phyloP scores from a whole-genome alignment of 208 protist species.

The Strigomonas culicis region DNA sequence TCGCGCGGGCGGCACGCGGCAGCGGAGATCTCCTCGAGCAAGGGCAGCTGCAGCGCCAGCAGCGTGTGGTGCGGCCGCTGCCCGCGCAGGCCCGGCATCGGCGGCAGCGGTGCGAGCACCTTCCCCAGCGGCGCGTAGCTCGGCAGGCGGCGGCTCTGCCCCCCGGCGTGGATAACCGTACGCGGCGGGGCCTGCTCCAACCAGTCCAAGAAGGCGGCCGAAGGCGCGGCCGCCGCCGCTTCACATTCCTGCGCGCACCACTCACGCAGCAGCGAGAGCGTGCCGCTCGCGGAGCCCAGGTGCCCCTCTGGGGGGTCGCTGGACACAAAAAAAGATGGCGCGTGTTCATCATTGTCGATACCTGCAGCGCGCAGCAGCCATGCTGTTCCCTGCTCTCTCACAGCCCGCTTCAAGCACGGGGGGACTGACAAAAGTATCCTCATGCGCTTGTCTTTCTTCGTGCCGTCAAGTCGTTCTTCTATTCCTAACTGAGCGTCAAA shows the following conservation, averaged over 20 bases:
- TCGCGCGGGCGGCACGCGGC: slow-evolving; percentile 15
- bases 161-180: slow-evolving; percentile 38
- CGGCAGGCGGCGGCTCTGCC: slow-evolving; percentile 46
- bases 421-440: background rate
- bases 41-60: slow-evolving; percentile 29
- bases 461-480: too few relatives aligned
- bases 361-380: background rate
- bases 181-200: slow-evolving; percentile 19
- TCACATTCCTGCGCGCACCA: slow-evolving; percentile 19
- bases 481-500: too few relatives aligned
- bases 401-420: background rate
- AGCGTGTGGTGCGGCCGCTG: slow-evolving; percentile 32
- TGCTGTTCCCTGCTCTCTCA: background rate
- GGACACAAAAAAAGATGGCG: slow-evolving; percentile 20
- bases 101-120: slow-evolving; percentile 38
- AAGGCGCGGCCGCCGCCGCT: background rate
- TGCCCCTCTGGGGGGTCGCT: slow-evolving; percentile 27
- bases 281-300: slow-evolving; percentile 44
- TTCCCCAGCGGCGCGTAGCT: slow-evolving; percentile 42
- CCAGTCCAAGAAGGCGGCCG: background rate
- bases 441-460: too few relatives aligned
- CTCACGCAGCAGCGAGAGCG: slow-evolving; percentile 31
- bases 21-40: slow-evolving; percentile 13
- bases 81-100: slow-evolving; percentile 24
- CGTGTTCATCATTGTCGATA: background rate